Conservation (phyloP, 164 flowering plant genomes). For the Vitis amurensis region DNA sequence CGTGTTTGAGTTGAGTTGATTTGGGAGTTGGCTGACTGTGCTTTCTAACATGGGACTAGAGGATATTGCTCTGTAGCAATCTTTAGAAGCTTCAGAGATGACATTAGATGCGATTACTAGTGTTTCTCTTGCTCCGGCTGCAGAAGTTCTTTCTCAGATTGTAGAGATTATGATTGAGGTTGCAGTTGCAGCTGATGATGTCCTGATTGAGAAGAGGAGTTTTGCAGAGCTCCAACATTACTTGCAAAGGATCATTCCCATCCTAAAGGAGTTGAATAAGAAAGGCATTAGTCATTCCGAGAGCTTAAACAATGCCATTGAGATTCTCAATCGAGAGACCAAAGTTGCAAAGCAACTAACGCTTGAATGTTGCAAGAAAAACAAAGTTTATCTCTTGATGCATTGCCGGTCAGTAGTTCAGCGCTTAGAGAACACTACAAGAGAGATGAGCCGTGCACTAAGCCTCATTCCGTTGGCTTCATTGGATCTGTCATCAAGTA, state of each 20-base stretch:
- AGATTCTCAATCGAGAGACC: slow-evolving; percentile 43
- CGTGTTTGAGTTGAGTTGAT: too few species aligned
- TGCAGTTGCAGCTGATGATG: slow-evolving; percentile 35
- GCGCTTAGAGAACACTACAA: slow-evolving; percentile 38
- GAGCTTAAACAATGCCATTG: slow-evolving; percentile 37
- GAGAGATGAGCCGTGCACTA: slow-evolving; percentile 57
- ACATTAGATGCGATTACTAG: slow-evolving; percentile 19
- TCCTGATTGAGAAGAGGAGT: slow-evolving; percentile 53
- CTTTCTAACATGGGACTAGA: too few species aligned
- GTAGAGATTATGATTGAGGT: slow-evolving; percentile 34
- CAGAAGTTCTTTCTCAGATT: slow-evolving; percentile 40
- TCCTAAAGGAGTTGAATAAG: slow-evolving; percentile 45
- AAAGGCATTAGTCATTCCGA: slow-evolving; percentile 31
- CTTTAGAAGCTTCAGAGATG: slow-evolving; percentile 17
- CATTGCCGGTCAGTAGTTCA: slow-evolving; percentile 46
- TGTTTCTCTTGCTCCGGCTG: slow-evolving; percentile 29
- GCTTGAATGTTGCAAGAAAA: slow-evolving; percentile 55
- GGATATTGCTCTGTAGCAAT: slow-evolving; percentile 11
- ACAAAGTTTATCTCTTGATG: slow-evolving; percentile 57
- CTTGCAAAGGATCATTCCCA: slow-evolving; percentile 47
- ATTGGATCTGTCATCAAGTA: slow-evolving; percentile 41
- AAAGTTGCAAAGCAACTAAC: slow-evolving; percentile 45
- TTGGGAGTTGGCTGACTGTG: too few species aligned
- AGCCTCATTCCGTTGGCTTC: slow-evolving; percentile 53
- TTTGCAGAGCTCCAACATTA: slow-evolving; percentile 44